Evolutionary conservation across 805 yeast genomes (phyloP), one percentile per base, ranked within the genome.

Genomic region (Ogataea trehalophila): DNA sequence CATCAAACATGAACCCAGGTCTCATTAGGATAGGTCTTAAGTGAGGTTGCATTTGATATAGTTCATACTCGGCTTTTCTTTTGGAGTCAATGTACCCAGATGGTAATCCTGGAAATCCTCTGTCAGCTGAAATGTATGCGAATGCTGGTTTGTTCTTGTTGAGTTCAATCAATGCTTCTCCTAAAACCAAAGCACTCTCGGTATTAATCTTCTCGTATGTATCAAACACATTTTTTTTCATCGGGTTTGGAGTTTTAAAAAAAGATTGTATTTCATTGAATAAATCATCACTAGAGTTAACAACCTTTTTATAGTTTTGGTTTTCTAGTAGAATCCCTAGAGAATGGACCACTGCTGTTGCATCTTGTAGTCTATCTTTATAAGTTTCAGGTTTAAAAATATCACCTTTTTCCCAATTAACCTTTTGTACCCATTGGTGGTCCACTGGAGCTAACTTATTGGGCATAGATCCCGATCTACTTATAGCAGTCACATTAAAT

Each of bases 1-100:
- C 79, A 59, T 87, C 95, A 58, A 69, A 85, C 90, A 90, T 82
- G 56, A 89, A 80, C 0, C 95, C 95, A 0, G 97, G 97, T 50
- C 96, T 74, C 66, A 87, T 52, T 15, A 85, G 62, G 2, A 90
- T 79, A 0, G 85, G 70, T 47, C 92, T 74, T 22, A 87, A 60
- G n/a, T 71, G 67, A 18, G 77, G 68, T 26, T 71, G 62, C 46
- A 63, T 44, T 43, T 61, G 59, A 29, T 58, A 58, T 18, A 80
- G 63, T 54, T 79, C 83, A 22, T 64, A 63, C 61, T 90, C 97
- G 0, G 97, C 92, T 49, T 74, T 80, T 55, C 96, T 70, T 58
- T 90, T 90, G 20, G 94, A 80, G 9, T 74, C 71, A 34, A 90
- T 79, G 63, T 90, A 90, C 1, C 84, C 90, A 0, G 68, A 58